Percentiles rank a stretch among this genome's conserved stretches.
Conservation (phyloP, 2,329 filamentous ascomycete species). For the Cladophialophora chaetospira region DNA sequence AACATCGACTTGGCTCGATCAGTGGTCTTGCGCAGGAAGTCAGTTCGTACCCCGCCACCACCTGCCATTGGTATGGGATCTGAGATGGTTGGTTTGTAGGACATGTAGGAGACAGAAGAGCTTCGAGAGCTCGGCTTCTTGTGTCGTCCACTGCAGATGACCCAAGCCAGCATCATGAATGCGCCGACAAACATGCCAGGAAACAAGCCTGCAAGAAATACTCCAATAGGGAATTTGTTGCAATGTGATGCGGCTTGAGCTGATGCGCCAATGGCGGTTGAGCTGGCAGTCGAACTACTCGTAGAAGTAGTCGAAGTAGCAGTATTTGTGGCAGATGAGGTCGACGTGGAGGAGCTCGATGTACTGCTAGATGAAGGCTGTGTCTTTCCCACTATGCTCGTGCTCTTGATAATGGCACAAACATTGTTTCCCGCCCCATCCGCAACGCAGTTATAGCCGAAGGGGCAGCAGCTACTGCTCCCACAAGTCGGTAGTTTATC, state of each 20-base stretch:
- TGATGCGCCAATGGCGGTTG: conserved; percentile 27
- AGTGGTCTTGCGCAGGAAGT: conserved; percentile 45
- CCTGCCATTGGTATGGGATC: conserved; percentile 30
- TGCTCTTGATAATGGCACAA: conserved; percentile 25
- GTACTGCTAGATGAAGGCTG: conserved; percentile 28
- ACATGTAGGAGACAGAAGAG: conserved; percentile 23
- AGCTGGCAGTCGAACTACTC: conserved; percentile 19
- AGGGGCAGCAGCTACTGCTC: conserved; percentile 48
- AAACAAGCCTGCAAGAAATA: conserved; percentile 50
- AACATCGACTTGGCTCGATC: conserved; percentile 34
- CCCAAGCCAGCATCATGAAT: conserved; percentile 57
- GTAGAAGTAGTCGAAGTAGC: conserved; percentile 27
- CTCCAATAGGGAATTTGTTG: conserved; percentile 44
- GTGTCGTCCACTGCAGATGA: conserved; percentile 41
- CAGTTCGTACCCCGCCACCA: conserved; percentile 38
- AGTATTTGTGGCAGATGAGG: conserved; percentile 21
- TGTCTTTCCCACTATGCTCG: conserved; percentile 31
- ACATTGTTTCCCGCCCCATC: conserved; percentile 8
- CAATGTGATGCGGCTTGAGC: conserved; percentile 36
- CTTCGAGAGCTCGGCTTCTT: conserved; percentile 21
- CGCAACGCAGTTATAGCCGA: conserved; percentile 48
- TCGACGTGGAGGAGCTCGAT: conserved; percentile 18
- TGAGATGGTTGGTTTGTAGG: conserved; percentile 31
- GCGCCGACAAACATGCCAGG: conserved; percentile 48
- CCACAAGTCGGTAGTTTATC: conserved; percentile 46